Evolutionary conservation across 2,329 filamentous ascomycete species (phyloP), one percentile per base, ranked within the genome.

Genomic region (Hypoxylon sp.): DNA sequence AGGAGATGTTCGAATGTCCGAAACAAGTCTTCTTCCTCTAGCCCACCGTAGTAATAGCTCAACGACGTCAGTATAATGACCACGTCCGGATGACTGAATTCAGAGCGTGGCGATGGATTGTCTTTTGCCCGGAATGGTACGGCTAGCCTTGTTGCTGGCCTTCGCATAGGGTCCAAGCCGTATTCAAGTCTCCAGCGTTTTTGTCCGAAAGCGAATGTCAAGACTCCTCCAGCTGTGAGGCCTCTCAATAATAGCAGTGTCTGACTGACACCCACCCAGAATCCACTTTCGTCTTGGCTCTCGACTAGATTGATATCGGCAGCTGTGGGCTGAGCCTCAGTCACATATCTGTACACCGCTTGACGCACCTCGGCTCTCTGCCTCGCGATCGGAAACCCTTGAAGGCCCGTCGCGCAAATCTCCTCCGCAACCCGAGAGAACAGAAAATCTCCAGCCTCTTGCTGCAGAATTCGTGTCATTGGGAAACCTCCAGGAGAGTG

Each of bases 121-220:
- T 86, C 85, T 52, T 88, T 88, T 0, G 84, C 84, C 7, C 77
- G 76, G 60, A 81, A 89, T 0, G 85, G 87, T 0, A 89, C 83
- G 0, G 82, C 81, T 0, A 88, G 76, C 46, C 69, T 74, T 0
- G 79, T 83, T 0, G 55, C 43, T 0, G 78, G 80, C 0, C 63
- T 61, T 2, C 83, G 70, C 0, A 58, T 65, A 0, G 65, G 57
- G 64, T 85, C 80, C 0, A 83, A 74, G 0, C 88, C 87, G 56
- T 87, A 91, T 50, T 89, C 81, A 0, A 91, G 87, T 2, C 82
- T 73, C 83, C 84, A 91, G 1, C 87, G 75, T 64, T 89, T 90
- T 11, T 81, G 71, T 0, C 73, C 70, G 0, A 90, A 72, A 0
- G 74, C 75, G 55, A 87, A 88, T 0, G 64, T 64, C 0, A 90